A percentile compares a stretch with the other conserved stretches of the same genome.
Conservation (phyloP, 768 basidiomycete genomes). For the Phlebiopsis flavidoalba region DNA sequence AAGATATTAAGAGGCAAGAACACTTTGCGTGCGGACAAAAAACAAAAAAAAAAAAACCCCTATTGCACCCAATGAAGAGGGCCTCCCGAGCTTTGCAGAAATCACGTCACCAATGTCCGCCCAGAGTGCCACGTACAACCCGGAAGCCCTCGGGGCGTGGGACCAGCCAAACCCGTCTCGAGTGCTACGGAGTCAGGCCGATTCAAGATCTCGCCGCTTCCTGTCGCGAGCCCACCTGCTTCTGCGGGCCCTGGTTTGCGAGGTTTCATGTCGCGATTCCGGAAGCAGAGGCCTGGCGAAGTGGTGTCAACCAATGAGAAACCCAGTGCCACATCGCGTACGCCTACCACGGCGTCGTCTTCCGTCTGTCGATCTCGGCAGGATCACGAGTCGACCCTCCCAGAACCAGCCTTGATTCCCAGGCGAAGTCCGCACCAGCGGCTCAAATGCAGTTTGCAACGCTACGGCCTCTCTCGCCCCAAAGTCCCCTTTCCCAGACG, state of each 20-base stretch:
- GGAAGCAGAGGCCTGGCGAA: constrained; percentile 32
- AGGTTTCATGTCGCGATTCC: constrained; percentile 79
- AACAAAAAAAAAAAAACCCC: too few relatives aligned
- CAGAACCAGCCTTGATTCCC: constrained; percentile 1
- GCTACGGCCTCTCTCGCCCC: constrained; percentile 15
- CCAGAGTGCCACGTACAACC: constrained; percentile 25
- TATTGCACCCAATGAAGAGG: constrained; percentile 45
- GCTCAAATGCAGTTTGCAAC: constrained; percentile 17
- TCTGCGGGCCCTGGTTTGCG: constrained; percentile 70
- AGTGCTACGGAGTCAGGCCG: constrained; percentile 49
- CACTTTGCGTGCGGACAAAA: constrained; percentile 58
- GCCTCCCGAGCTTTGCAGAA: constrained; percentile 39
- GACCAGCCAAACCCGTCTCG: constrained; percentile 17
- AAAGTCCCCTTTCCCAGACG: constrained; percentile 5
- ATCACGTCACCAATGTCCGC: constrained; percentile 32
- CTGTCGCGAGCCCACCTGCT: constrained; percentile 55
- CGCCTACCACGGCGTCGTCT: constrained; percentile 1
- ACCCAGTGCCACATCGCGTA: not conserved
- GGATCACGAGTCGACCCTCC: constrained; percentile 5
- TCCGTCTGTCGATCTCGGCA: not conserved
- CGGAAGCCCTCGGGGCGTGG: not conserved
- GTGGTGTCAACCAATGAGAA: constrained; percentile 4
- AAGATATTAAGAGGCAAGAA: constrained; percentile 53
- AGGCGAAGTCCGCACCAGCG: constrained; percentile 22
- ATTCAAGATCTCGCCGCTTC: constrained; percentile 42